Evolutionary conservation across 305 asterid species (phyloP).

Genomic region (Fraxinus latifolia): DNA sequence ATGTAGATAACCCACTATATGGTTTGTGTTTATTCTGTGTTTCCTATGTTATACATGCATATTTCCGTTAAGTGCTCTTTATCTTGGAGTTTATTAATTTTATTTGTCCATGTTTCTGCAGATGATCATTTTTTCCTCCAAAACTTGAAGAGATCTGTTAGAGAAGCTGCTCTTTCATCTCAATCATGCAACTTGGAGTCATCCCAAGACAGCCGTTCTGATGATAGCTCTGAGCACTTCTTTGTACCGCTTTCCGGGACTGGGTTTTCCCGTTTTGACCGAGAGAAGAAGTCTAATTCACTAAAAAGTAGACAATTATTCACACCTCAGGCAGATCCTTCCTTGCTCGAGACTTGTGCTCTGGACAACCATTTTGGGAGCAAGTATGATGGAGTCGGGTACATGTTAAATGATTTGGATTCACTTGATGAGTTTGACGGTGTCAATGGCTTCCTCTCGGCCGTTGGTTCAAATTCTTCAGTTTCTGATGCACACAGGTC

Average conservation of each 20-base stretch:
- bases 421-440: conserved; percentile 75
- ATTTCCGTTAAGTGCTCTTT: background rate
- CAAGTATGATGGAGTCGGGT: conserved; percentile 58
- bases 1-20: conserved; percentile 45
- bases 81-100: conserved; percentile 12
- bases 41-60: conserved; percentile 11
- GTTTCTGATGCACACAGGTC: conserved; percentile 70
- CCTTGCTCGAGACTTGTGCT: conserved; percentile 46
- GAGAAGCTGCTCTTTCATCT: conserved; percentile 86
- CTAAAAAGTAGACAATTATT: conserved; percentile 50
- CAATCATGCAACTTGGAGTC: conserved; percentile 58
- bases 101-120: conserved; percentile 37
- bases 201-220: conserved; percentile 77
- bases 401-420: conserved; percentile 62
- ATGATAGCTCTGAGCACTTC: conserved; percentile 87
- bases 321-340: conserved; percentile 61
- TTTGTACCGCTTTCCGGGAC: conserved; percentile 76
- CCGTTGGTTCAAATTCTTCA: conserved; percentile 70
- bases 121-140: conserved; percentile 67
- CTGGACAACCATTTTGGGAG: conserved; percentile 48
- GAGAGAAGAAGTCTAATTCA: conserved; percentile 51
- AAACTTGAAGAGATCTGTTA: conserved; percentile 84
- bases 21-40: conserved; percentile 48
- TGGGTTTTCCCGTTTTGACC: conserved; percentile 55
- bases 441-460: conserved; percentile 67